phyloP scores from a whole-genome alignment of 768 basidiomycete genomes.

The Neoboletus brunneissimus region DNA sequence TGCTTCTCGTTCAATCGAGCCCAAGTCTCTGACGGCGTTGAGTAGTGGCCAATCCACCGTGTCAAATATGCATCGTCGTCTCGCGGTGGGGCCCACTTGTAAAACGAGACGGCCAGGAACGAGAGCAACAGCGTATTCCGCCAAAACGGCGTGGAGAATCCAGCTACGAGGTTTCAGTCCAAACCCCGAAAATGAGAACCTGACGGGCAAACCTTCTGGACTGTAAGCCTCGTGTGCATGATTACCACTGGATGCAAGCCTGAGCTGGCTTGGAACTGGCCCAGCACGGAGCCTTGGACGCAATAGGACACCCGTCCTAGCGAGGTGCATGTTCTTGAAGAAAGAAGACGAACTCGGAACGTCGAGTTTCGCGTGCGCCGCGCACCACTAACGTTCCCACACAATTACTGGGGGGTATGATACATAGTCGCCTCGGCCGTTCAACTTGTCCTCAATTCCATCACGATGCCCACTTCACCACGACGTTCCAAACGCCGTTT shows the following conservation, averaged over 20 bases:
- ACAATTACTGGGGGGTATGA: not conserved
- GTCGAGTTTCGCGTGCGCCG: not conserved
- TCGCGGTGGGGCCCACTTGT: slow-evolving; percentile 67
- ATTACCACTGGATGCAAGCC: slow-evolving; percentile 43
- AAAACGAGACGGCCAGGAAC: slow-evolving; percentile 49
- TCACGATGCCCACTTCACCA: slow-evolving; percentile 32
- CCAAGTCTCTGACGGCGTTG: slow-evolving; percentile 54
- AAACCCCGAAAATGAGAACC: not conserved
- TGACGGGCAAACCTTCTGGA: slow-evolving; percentile 54
- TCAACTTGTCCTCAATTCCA: not conserved
- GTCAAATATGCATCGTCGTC: slow-evolving; percentile 62
- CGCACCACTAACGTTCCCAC: slow-evolving; percentile 16
- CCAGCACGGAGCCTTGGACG: slow-evolving; percentile 32
- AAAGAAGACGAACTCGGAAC: not conserved
- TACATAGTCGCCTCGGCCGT: not conserved
- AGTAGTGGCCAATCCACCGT: slow-evolving; percentile 60
- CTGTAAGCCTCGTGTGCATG: slow-evolving; percentile 49
- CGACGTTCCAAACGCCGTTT: slow-evolving; percentile 34
- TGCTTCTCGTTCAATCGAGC: slow-evolving; percentile 55
- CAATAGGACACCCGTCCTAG: slow-evolving; percentile 37
- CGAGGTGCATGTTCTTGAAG: slow-evolving; percentile 27
- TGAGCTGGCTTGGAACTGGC: slow-evolving; percentile 35
- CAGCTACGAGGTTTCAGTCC: slow-evolving; percentile 30
- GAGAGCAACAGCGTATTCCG: slow-evolving; percentile 54
- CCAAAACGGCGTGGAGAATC: slow-evolving; percentile 68